These are phyloP conservation scores for Mycena metata DNA, from an alignment of 768 basidiomycete genomes.

Conservation along the genomic window DNA sequence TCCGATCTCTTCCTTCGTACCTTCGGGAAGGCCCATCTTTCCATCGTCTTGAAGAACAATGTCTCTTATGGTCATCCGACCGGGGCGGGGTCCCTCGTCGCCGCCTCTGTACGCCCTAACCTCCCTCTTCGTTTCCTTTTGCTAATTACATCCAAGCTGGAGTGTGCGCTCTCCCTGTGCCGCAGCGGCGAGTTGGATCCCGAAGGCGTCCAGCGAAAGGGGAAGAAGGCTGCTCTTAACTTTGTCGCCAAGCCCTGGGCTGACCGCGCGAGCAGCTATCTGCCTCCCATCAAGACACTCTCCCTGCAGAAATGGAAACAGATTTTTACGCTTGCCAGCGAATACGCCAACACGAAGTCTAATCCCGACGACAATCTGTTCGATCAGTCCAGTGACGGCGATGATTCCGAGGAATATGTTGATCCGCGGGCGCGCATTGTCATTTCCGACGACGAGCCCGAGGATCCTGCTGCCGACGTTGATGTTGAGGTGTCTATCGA, in stretches of 20 bases:
- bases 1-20: not conserved
- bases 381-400: not conserved
- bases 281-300: not conserved
- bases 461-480: too few species aligned
- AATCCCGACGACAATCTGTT: not conserved
- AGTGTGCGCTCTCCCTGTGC: conserved; percentile 13
- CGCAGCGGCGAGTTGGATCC: not conserved
- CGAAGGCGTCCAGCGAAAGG: not conserved
- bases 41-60: not conserved
- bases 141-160: not conserved
- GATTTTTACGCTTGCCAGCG: not conserved
- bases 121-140: not conserved
- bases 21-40: conserved; percentile 4
- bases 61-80: conserved; percentile 13
- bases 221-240: not conserved
- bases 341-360: not conserved
- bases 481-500: too few species aligned
- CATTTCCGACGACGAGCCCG: too few species aligned
- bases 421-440: not conserved
- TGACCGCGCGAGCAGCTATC: conserved; percentile 2
- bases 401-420: not conserved
- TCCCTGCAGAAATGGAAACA: conserved; percentile 4
- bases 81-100: conserved; percentile 6
- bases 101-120: conserved; percentile 7
- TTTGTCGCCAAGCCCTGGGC: conserved; percentile 18